Base-by-base conservation (phyloP, 75 land plant species). In the Picea sitchensis region DNA sequence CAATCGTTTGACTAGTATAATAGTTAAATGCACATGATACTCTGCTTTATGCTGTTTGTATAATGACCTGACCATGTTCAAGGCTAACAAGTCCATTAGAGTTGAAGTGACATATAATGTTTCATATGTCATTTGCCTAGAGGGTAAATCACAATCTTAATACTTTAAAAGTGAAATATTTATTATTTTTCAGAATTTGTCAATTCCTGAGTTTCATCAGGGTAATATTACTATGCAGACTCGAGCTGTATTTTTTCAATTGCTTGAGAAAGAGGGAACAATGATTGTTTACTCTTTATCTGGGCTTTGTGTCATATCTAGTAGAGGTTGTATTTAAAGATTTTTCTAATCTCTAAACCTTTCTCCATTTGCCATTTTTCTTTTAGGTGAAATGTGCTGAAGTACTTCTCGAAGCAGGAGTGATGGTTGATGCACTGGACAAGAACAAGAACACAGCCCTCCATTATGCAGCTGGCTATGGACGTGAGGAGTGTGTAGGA, bases 391-490 rank as follows among this genome's bases (percentile, higher is more conserved):
- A 77, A 61, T 86, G 87, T 76, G 81, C 87, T 36, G 79, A 68
- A 36, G 82, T 75, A 20, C 83, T 86, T 75, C 64, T 86, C 23
- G 76, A 84, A 84, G 87, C 77, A 58, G 87, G 87, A 41, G 87
- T 83, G 34, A 74, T 26, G 58, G 87, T 85, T 59, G 87, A 86
- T 80, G 87, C 87, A 8, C 73, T 85, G 72, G 87, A 86, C 77
- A 81, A 81, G 47, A 85, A 85, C 74, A 80, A 85, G 23, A 84
- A 85, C 59, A 86, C 87, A 56, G 82, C 87, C 51, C 80, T 86
- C 34, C 87, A 86, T 76, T 86, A 85, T 77, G 87, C 87, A 30
- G 83, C 78, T 68, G 87, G 87, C 67, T 86, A 86, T 75, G 87
- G 87, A 75, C 73, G 81, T 34, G 67, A 58, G 17, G 80, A 86